phyloP scores from a whole-genome alignment of 768 basidiomycete genomes.

The Rubroboletus satanas region DNA sequence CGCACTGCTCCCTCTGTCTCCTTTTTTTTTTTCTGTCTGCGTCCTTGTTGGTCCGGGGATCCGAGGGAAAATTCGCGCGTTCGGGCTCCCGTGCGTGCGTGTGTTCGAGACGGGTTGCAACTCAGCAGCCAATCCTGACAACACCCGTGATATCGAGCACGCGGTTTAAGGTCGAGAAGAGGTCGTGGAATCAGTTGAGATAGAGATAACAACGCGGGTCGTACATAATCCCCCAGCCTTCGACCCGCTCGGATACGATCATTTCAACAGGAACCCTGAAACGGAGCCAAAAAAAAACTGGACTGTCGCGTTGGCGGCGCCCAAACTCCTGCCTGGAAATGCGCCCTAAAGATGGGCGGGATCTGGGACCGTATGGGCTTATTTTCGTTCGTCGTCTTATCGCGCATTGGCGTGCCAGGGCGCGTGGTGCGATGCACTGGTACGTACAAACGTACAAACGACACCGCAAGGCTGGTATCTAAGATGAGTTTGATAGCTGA shows the following conservation, averaged over 20 bases:
- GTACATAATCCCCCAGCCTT: neutral
- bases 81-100: slow-evolving; percentile 1
- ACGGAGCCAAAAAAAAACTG: neutral
- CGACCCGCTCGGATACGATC: too few species aligned
- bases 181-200: neutral
- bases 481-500: neutral
- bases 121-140: neutral
- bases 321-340: neutral
- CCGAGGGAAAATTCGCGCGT: neutral
- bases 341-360: neutral
- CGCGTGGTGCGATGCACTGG: neutral
- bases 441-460: neutral
- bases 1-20: neutral
- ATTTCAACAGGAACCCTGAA: neutral
- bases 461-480: neutral
- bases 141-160: neutral
- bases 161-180: slow-evolving; percentile 3
- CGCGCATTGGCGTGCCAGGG: neutral
- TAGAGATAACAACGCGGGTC: neutral
- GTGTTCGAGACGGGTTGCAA: neutral
- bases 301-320: neutral
- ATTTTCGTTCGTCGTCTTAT: slow-evolving; percentile 2
- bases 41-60: neutral
- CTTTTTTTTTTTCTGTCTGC: neutral
- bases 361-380: slow-evolving; percentile 1